Evolutionary conservation across 1,139 yeast species (phyloP).

Genomic region (Cylindricascospora bacillispora): DNA sequence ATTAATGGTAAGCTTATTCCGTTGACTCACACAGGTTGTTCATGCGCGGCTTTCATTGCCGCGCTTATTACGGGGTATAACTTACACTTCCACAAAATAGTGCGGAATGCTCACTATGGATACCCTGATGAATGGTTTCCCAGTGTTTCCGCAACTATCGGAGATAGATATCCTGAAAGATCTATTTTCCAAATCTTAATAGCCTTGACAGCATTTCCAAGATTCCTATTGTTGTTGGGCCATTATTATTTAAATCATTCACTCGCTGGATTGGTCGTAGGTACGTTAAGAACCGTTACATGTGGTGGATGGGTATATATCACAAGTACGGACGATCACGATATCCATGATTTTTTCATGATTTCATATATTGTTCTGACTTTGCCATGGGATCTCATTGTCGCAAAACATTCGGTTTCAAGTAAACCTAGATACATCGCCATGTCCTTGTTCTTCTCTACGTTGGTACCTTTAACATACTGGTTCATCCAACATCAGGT

Average conservation of each 20-base stretch:
- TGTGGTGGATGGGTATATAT: constrained; percentile 99
- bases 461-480: constrained; percentile 70
- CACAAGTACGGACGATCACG: constrained; percentile 94
- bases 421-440: constrained; percentile 39
- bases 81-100: constrained; percentile 77
- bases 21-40: constrained; percentile 57
- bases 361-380: constrained; percentile 77
- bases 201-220: constrained; percentile 70
- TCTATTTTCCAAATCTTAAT: constrained; percentile 78
- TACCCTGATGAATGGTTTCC: constrained; percentile 99
- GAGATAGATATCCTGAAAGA: constrained; percentile 92
- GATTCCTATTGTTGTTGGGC: constrained; percentile 60
- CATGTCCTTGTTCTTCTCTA: constrained; percentile 53
- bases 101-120: constrained; percentile 70
- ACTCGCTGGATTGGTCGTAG: constrained; percentile 31
- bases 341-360: constrained; percentile 93
- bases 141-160: constrained; percentile 91
- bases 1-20: constrained; percentile 54
- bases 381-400: constrained; percentile 75
- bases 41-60: constrained; percentile 56
- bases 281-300: constrained; percentile 72
- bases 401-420: constrained; percentile 42
- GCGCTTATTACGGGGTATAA: constrained; percentile 63
- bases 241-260: constrained; percentile 33
- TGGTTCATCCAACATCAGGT: constrained; percentile 91